Evolutionary conservation across 2,329 filamentous ascomycete species (phyloP), one percentile per base, ranked within the genome.

Genomic region (Trichoderma sp.): DNA sequence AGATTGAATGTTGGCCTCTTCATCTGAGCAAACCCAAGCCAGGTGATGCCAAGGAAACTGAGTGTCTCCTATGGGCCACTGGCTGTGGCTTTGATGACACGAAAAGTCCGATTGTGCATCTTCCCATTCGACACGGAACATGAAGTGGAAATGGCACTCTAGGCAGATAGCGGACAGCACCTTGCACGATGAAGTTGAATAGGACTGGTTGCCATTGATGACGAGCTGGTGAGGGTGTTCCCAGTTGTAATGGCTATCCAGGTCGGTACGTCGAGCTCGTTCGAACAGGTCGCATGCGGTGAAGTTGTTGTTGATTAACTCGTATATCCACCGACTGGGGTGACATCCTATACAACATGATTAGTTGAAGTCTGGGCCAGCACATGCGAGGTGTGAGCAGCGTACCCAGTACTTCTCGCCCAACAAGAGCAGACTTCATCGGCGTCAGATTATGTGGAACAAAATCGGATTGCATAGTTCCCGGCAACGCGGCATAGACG

Each of bases 111-210:
- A 47, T n/a, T 80, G 77, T 2, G 73, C 65, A 17, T 77, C 74
- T 4, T 81, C 76, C 79, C 80, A 83, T 11, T 74, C 70, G 71
- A 81, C 79, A 28, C 78, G 81, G 74, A 84, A 80, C 65, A 84
- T 76, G 66, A 84, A 83, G 73, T 84, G 82, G 39, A 81, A 82
- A 65, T 82, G 81, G 64, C 82, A 84, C 59, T 82, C 79, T 13
- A 82, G 75, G 70, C 82, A 84, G 9, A 84, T 76, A 3, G 81
- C 76, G 5, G 82, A 83, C 1, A 84, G 68, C 3, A 80, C 36
- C 2, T 76, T 76, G 7, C 72, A 76, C 6, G 75, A 77, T 1
- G 71, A 53, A 32, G 77, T 76, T 1, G 72, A 75, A 36, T 76
- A 80, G 73, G 77, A 82, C 71, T 84, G 82, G 63, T 83, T 83